phyloP scores from a whole-genome alignment of 257 asterid species.

The Nicotiana benthamiana region DNA sequence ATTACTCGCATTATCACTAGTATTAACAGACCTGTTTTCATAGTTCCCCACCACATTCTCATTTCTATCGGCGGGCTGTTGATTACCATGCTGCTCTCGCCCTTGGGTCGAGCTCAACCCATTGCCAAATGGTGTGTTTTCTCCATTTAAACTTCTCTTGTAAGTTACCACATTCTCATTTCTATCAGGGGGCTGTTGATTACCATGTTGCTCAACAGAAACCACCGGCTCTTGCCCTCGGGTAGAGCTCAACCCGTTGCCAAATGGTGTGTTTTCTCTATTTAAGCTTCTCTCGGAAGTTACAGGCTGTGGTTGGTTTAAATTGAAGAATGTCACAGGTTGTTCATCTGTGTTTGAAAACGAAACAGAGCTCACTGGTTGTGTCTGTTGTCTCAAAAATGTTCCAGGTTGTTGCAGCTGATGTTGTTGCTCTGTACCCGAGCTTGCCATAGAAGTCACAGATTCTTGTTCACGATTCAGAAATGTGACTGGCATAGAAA shows the following conservation, averaged over 20 bases:
- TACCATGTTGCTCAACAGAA: slow-evolving; percentile 15
- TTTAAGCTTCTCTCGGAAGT: slow-evolving; percentile 23
- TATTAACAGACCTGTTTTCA: slow-evolving; percentile 23
- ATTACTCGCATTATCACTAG: slow-evolving; percentile 9
- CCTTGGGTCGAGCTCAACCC: not conserved
- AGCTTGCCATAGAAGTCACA: slow-evolving; percentile 25
- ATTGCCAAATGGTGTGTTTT: not conserved
- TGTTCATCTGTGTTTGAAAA: slow-evolving; percentile 8
- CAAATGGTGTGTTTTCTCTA: not conserved
- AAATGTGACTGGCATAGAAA: slow-evolving; percentile 16
- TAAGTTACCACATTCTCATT: slow-evolving; percentile 7
- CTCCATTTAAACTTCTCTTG: no score
- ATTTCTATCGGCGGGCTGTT: slow-evolving; percentile 4
- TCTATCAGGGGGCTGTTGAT: not conserved
- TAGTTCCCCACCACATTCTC: slow-evolving; percentile 15
- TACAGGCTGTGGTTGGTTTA: slow-evolving; percentile 15
- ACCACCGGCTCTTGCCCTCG: slow-evolving; percentile 10
- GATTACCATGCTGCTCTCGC: slow-evolving; percentile 14
- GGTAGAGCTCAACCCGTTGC: not conserved
- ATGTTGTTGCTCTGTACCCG: not conserved
- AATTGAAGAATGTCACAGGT: slow-evolving; percentile 21
- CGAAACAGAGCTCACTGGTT: slow-evolving; percentile 2
- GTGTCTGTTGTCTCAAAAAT: slow-evolving; percentile 9
- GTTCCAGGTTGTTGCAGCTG: not conserved
- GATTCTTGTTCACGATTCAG: slow-evolving; percentile 12